phyloP scores from a whole-genome alignment of 2,329 filamentous ascomycete species.

The Sporothrix inflata region DNA sequence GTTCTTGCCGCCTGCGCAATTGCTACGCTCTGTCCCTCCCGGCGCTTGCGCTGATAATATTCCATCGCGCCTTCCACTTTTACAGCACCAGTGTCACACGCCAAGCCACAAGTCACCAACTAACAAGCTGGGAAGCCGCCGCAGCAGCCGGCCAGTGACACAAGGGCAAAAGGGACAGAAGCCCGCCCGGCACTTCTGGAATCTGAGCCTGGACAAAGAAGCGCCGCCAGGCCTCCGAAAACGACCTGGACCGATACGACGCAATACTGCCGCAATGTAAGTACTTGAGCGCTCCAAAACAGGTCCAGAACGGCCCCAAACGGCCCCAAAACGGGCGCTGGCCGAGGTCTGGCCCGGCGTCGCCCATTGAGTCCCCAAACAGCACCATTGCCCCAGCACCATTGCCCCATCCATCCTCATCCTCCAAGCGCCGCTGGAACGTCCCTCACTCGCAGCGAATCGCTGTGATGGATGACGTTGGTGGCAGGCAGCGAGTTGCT shows the following conservation, averaged over 20 bases:
- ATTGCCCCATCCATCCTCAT: not conserved
- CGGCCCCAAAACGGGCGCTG: not conserved
- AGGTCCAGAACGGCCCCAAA: not conserved
- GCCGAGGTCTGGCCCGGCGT: not conserved
- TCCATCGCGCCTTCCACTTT: slow-evolving; percentile 11
- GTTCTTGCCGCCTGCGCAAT: slow-evolving; percentile 1
- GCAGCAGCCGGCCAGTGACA: slow-evolving; percentile 18
- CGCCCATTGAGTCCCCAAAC: not conserved
- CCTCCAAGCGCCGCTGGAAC: not conserved
- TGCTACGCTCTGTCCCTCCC: not conserved
- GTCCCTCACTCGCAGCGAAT: not conserved
- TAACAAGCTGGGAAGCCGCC: not conserved
- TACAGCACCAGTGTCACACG: slow-evolving; percentile 1
- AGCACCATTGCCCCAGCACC: not conserved
- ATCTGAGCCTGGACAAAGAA: not conserved
- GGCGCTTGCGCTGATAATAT: slow-evolving; percentile 8
- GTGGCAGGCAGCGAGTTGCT: slow-evolving; percentile 8
- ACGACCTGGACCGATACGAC: no score
- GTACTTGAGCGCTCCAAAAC: not conserved
- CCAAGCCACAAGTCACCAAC: slow-evolving; percentile 8
- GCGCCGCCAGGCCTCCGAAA: not conserved
- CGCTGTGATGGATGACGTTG: slow-evolving; percentile 13
- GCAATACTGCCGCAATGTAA: not conserved
- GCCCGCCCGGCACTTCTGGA: not conserved
- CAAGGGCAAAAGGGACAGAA: not conserved